Base-by-base conservation (phyloP, 345 rosid species). In the Pistacia integerrima region DNA sequence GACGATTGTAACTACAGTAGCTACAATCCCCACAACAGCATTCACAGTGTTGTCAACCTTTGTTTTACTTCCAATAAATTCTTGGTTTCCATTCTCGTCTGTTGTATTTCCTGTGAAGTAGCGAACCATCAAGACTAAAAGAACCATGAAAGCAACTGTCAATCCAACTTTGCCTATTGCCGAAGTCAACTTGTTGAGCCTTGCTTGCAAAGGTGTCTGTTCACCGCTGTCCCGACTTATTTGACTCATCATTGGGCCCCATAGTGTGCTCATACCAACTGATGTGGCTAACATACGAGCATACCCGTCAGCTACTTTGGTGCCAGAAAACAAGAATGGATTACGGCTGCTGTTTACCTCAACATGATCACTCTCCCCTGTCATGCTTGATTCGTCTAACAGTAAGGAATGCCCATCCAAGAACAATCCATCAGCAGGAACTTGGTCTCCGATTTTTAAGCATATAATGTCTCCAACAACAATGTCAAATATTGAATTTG, bases 221-320 rank as follows among this genome's bases (percentile, higher is more conserved):
- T 94, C 94, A 18, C 71, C 65, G 0, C 76, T 77, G 72, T 86
- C 90, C 0, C 74, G 70, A 4, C 80, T 83, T 51, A 90, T 87
- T 0, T 87, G 85, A 78, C 94, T 87, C 96, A 90, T 90, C 92
- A 90, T 86, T 77, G 87, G 78, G 7, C 94, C 98, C 97, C 96
- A 89, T 3, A 83, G 78, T 0, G 97, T 92, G 80, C 83, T 88
- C 92, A 84, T 87, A 0, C 97, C 98, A 1, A 92, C 95, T 0
- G 92, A 86, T 11, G 94, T 89, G 35, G 89, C 89, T 18, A 84
- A 61, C 97, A 92, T 94, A 25, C 80, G 70, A 1, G 85, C 93
- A 0, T 84, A 82, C 25, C 94, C 94, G 2, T 85, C 87, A 0
- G 80, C 87, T 35, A 90, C 83, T 62, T 88, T 86, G n/a, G 91